Evolutionary conservation across 345 rosid species (phyloP), one percentile per base, ranked within the genome.

Genomic region (Raphanus sativus): DNA sequence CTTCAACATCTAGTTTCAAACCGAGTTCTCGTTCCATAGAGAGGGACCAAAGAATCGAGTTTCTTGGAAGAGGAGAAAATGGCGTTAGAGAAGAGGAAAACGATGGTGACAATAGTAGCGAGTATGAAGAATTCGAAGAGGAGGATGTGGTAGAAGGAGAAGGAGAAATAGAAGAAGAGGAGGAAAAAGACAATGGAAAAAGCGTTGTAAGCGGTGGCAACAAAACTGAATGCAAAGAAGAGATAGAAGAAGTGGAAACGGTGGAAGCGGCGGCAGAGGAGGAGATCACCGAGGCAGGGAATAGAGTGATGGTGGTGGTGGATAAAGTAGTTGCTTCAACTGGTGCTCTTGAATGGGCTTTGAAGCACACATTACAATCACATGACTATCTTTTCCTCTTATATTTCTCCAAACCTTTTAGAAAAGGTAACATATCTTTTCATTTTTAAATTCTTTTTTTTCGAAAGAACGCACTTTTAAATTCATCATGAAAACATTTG

Each of bases 321-420:
- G 94, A 90, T 70, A 83, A 90, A 29, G 90, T 85, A 74, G 65
- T 82, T 30, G 94, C 91, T 33, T 86, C 96, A 10, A 86, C 81
- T 29, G 91, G 87, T 25, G 97, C 94, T n/a, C 96, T 91, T 72
- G 96, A 94, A 75, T 90, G 98, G 98, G 87, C 93, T 25, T 78
- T 94, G 40, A 83, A 91, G 61, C 94, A 88, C 60, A 74, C 91
- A 26, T 67, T 91, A 70, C 91, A 87, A 52, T 67, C 59, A 65
- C 85, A 87, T 21, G 96, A 90, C 30, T 77, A 88, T 69, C 74
- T 94, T 42, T 74, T 91, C 80, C 94, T 94, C 59, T 83, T 94
- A 1, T 84, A 75, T 68, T 83, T 90, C 50, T 70, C 75, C 75
- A 89, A 83, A 75, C 82, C 85, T 54, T 74, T 76, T 54, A 71